Base-by-base conservation (phyloP, 257 asterid species). In the Solanum sitiens region DNA sequence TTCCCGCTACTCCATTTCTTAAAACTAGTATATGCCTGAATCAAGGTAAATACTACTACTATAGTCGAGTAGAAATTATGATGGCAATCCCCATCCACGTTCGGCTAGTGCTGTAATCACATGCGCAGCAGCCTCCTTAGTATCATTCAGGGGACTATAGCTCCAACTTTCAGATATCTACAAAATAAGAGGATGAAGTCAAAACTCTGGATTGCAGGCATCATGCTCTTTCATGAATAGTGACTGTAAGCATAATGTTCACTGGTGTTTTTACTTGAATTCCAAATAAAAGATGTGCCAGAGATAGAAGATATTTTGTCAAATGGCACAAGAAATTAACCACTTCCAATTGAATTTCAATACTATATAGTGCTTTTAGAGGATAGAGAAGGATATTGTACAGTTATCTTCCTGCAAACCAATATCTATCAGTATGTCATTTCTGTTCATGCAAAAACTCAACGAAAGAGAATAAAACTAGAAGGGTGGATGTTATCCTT, bases 151-250 rank as follows among this genome's bases (percentile, higher is more conserved):
- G 74, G 98, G 98, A 88, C 90, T 45, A 86, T 95, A 96, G 75
- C 85, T 87, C 99, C 99, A 96, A 35, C 87, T 90, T 61, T 93
- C 96, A 47, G 91, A 87, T 59, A 95, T 91, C 98, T 96, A 92
- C 76, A 89, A 83, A 90, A 76, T 47, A 73, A 88, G 77, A 67
- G 33, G 33, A 82, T 15, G 79, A 53, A 25, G 44, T 82, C 33
- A 88, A 35, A 84, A 50, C 44, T 83, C 44, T 32, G 44, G 37
- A 39, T 70, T 47, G 25, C 10, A 45, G 67, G 67, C 42, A 10
- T 30, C 84, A 79, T 13, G 65, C 25, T 15, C 39, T 25, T 79
- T 23, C 84, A 45, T 16, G 40, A 37, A 25, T 14, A 9, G 65
- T 45, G 84, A 79, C 65, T n/a, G 40, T 44, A 45, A 77, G 84